phyloP scores from a whole-genome alignment of 2,329 filamentous ascomycete genomes.

The Neonectria sp. region DNA sequence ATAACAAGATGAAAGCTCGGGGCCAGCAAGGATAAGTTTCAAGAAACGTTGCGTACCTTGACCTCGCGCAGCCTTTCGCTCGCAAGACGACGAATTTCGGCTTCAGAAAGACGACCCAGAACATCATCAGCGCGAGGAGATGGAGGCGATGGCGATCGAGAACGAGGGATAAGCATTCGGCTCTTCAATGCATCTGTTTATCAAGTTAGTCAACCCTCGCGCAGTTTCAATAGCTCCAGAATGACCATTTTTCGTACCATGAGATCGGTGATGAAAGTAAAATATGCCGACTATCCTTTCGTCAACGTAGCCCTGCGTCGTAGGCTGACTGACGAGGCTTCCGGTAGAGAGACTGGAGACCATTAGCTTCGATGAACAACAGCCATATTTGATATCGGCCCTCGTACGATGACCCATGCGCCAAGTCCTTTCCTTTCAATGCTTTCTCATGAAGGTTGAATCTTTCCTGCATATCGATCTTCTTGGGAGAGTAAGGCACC shows the following conservation, averaged over 20 bases:
- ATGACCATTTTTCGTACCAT: slow-evolving; percentile 26
- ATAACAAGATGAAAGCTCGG: background rate
- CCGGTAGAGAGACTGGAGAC: background rate
- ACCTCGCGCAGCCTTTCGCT: slow-evolving; percentile 34
- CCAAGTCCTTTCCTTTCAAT: slow-evolving; percentile 47
- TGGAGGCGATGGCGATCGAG: slow-evolving; percentile 22
- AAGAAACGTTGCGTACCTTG: slow-evolving; percentile 24
- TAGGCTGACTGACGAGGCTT: background rate
- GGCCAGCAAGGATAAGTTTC: background rate
- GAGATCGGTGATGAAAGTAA: slow-evolving; percentile 44
- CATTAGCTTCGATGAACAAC: background rate
- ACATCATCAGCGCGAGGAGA: background rate
- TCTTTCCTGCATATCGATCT: background rate
- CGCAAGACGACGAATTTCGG: slow-evolving; percentile 40
- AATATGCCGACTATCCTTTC: slow-evolving; percentile 2
- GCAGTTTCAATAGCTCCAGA: too few relatives aligned
- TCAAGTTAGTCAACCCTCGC: background rate
- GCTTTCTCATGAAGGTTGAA: slow-evolving; percentile 39
- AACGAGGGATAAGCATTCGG: slow-evolving; percentile 43
- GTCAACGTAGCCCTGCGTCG: fast-evolving
- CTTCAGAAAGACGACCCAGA: slow-evolving; percentile 26
- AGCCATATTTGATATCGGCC: background rate
- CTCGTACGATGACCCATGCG: slow-evolving; percentile 41
- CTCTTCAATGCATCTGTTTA: slow-evolving; percentile 39
- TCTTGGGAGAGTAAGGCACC: fast-evolving